Base-by-base conservation (phyloP, 306 rosid species). In the Lathyrus oleraceus region DNA sequence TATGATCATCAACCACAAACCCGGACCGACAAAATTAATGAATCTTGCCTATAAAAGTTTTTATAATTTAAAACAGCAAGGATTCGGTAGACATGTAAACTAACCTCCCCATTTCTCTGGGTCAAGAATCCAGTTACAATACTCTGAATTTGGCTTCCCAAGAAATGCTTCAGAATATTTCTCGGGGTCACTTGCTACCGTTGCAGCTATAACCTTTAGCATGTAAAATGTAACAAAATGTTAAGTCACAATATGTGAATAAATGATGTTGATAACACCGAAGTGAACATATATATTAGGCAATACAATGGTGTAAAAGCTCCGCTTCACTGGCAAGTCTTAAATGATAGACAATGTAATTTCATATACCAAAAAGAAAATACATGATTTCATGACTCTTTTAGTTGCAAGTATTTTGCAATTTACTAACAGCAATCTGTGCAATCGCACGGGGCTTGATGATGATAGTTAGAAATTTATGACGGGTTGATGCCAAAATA, bases 51-150 rank as follows among this genome's bases (percentile, higher is more conserved):
- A 59, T 35, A 9, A 47, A 45, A 19, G 5, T n/a, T 43, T 70
- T 13, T 23, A 51, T 38, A 48, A 66, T 58, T 38, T 58, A 49
- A 23, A 73, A 30, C 15, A 43, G 15, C 67, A 61, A 36, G 8
- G 52, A 65, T 36, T 7, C 3, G 32, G 73, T 64, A 76, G 19
- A 45, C 65, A 57, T 13, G n/a, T 56, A 45, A 40, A 79, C 90
- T 63, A 72, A 95, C 99, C 99, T 88, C 99, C 99, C 97, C 99
- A 95, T 78, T 95, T 95, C 79, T 87, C 95, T 5, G 95, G 56
- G 85, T 89, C 85, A 39, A 91, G 92, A 77, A 95, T 95, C 99
- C 99, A 95, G 71, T 81, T 73, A 85, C 95, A 91, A 58, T 95
- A 95, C 68, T 85, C 97, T 75, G 74, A 83, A 58, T 91, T 95